Evolutionary conservation across 768 basidiomycete species (phyloP).

Genomic region (Sarcomyxa edulis): DNA sequence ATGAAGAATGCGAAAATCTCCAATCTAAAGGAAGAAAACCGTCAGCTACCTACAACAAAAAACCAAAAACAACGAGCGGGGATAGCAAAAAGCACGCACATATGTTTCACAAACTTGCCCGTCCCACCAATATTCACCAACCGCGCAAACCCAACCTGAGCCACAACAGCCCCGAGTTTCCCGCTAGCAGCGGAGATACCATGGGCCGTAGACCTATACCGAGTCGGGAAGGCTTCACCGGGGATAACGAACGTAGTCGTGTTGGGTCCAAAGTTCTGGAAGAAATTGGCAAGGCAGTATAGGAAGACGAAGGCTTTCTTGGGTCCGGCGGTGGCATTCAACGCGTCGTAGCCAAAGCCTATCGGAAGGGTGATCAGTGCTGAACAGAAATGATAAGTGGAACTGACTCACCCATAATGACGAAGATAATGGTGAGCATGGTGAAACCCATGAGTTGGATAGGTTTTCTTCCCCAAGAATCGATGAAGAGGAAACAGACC

Average conservation of each 20-base stretch:
- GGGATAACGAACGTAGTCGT: slow-evolving; percentile 78
- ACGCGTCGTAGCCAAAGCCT: slow-evolving; percentile 66
- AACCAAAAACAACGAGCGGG: slow-evolving; percentile 1
- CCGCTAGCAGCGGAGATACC: slow-evolving; percentile 82
- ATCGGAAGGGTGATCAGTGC: not conserved
- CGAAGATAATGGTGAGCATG: slow-evolving; percentile 59
- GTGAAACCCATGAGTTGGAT: slow-evolving; percentile 78
- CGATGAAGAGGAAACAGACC: slow-evolving; percentile 60
- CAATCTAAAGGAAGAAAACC: slow-evolving; percentile 33
- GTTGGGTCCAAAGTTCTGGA: slow-evolving; percentile 87
- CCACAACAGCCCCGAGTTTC: slow-evolving; percentile 78
- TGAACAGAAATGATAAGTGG: not conserved
- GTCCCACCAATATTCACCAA: slow-evolving; percentile 66
- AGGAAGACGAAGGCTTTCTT: slow-evolving; percentile 71
- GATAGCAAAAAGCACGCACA: slow-evolving; percentile 36
- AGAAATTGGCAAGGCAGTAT: slow-evolving; percentile 85
- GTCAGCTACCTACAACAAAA: not conserved
- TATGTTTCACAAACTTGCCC: slow-evolving; percentile 57
- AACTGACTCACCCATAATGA: slow-evolving; percentile 58
- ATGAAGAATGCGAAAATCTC: slow-evolving; percentile 85
- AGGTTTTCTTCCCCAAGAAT: slow-evolving; percentile 76
- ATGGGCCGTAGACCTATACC: slow-evolving; percentile 81
- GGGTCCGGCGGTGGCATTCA: slow-evolving; percentile 34
- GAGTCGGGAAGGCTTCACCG: slow-evolving; percentile 83
- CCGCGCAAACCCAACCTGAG: slow-evolving; percentile 72